Base-by-base conservation (phyloP, 208 protist genomes). In the Acanthamoeba divionensis region DNA sequence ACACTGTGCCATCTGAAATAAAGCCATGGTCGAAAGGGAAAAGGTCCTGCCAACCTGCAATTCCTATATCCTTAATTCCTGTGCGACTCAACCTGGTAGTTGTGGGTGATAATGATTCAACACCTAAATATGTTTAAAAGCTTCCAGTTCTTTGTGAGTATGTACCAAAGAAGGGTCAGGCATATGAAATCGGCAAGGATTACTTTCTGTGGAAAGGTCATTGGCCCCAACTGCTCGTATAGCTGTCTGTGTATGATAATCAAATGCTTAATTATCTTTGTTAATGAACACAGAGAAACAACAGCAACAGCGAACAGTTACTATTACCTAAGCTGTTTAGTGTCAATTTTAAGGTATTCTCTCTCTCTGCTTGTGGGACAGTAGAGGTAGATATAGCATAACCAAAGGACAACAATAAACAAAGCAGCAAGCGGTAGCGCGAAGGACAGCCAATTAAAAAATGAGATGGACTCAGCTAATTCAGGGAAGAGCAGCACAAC, bases 391-490 rank as follows among this genome's bases (percentile, higher is more conserved):
- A 41, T 29, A 10, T 63, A 60, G 47, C 18, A 83, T 6, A 54
- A 13, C n/a, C 12, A 38, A 2, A 29, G 21, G 5, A 83, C 15
- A n/a, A 79, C 67, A 18, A 52, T 29, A 21, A 79, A 79, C 45
- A 79, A 3, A 1, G 67, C 67, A 9, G 29, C 6, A 12, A 52
- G 4, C 18, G 38, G 67, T 21, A 79, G 33, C 18, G 38, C 67
- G 29, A 54, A 79, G 67, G 55, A 5, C 36, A 79, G 55, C 73
- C 73, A 83, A 5, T 83, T 83, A 52, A 83, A 83, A 33, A 83
- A 83, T 24, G 73, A 83, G 24, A 83, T 60, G 24, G 29, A 15
- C 29, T 10, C 15, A 1, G 48, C 73, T 31, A 83, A 57, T 9
- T 79, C 7, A 0, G 73, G 73, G 26, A 83, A 83, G n/a, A 83